Evolutionary conservation across 2,329 filamentous ascomycete genomes (phyloP).

Genomic region (Fusarium globosum): DNA sequence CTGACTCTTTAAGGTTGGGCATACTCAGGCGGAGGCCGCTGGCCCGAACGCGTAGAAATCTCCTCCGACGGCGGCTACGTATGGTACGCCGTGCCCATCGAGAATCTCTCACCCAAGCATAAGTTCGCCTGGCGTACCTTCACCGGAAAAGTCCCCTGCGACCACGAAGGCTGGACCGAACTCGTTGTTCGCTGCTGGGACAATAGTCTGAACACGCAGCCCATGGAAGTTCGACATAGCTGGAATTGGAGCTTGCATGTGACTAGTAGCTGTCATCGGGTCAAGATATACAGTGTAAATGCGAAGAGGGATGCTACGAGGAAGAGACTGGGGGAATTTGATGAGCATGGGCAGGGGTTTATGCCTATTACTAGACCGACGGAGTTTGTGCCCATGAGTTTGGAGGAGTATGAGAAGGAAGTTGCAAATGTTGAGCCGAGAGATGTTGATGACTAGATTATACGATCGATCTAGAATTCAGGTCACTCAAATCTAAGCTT

Average conservation of each 20-base stretch:
- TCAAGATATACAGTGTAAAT: slow-evolving; percentile 73
- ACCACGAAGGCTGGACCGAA: slow-evolving; percentile 71
- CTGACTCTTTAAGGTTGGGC: slow-evolving; percentile 63
- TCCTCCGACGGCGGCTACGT: slow-evolving; percentile 69
- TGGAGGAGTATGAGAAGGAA: background rate
- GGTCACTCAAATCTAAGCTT: accelerated
- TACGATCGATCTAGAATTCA: accelerated
- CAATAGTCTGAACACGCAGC: slow-evolving; percentile 70
- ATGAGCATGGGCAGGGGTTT: slow-evolving; percentile 59
- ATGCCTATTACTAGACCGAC: slow-evolving; percentile 60
- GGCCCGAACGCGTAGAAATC: slow-evolving; percentile 72
- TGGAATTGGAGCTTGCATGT: slow-evolving; percentile 76
- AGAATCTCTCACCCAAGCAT: slow-evolving; percentile 71
- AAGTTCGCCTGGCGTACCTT: slow-evolving; percentile 73
- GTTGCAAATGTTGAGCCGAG: background rate
- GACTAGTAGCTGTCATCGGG: slow-evolving; percentile 69
- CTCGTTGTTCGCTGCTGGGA: slow-evolving; percentile 70
- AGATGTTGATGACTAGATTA: slow-evolving; percentile 1
- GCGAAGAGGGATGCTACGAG: slow-evolving; percentile 59
- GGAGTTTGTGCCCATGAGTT: background rate
- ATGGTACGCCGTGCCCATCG: slow-evolving; percentile 71
- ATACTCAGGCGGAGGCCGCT: slow-evolving; percentile 67
- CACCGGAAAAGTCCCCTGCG: slow-evolving; percentile 70
- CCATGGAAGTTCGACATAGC: slow-evolving; percentile 62
- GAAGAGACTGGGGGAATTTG: slow-evolving; percentile 62